Evolutionary conservation across 306 rosid species (phyloP).

Genomic region (Prunus campanulata): DNA sequence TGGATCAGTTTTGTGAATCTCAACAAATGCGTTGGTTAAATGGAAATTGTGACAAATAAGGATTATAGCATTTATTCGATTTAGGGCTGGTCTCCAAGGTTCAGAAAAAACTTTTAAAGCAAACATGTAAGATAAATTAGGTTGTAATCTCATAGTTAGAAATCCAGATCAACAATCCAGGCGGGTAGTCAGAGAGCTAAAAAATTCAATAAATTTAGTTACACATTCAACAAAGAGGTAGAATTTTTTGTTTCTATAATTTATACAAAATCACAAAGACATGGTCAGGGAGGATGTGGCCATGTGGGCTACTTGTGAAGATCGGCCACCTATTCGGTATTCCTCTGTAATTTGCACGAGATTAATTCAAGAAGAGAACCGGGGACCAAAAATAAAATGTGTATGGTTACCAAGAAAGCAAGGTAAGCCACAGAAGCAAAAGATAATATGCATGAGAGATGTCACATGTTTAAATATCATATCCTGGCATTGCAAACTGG

Average conservation of each 20-base stretch:
- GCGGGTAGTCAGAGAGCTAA: background rate
- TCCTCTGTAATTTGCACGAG: slow-evolving; percentile 29
- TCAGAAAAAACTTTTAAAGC: too few relatives aligned
- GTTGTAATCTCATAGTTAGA: too few relatives aligned
- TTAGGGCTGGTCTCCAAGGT: too few relatives aligned
- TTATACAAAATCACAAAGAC: slow-evolving; percentile 21
- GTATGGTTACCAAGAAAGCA: slow-evolving; percentile 22
- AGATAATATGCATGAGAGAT: slow-evolving; percentile 3
- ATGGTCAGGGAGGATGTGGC: background rate
- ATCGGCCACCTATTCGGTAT: slow-evolving; percentile 4
- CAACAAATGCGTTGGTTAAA: too few relatives aligned
- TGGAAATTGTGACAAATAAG: too few relatives aligned
- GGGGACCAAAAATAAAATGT: slow-evolving; percentile 6
- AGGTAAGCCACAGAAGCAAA: slow-evolving; percentile 19
- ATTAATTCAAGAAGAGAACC: background rate
- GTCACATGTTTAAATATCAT: slow-evolving; percentile 47
- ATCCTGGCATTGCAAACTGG: slow-evolving; percentile 91
- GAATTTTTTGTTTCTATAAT: slow-evolving; percentile 17
- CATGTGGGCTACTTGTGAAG: background rate
- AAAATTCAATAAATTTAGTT: slow-evolving; percentile 5
- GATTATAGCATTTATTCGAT: too few relatives aligned
- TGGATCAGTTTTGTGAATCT: too few relatives aligned
- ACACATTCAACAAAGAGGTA: slow-evolving; percentile 12
- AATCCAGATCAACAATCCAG: too few relatives aligned
- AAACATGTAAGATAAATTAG: too few relatives aligned